phyloP scores from a whole-genome alignment of 2,329 filamentous ascomycete species.

The Neopestalotiopsis sp. region DNA sequence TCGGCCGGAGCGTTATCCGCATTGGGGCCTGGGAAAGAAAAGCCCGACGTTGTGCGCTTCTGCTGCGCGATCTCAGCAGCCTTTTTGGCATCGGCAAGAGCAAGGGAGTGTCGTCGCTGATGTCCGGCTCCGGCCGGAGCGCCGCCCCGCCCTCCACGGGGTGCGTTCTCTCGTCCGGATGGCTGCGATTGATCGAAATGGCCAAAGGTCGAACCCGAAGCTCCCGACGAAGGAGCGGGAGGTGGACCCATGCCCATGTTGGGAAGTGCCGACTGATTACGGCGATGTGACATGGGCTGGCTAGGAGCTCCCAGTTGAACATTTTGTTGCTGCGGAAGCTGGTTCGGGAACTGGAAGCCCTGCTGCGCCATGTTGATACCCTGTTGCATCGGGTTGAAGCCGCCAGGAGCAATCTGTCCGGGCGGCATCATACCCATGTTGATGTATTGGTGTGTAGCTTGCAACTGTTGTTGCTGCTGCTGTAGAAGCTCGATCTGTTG shows the following conservation, averaged over 20 bases:
- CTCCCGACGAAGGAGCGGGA: conserved; percentile 89
- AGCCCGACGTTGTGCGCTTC: conserved; percentile 91
- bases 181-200: conserved; percentile 72
- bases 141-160: conserved; percentile 73
- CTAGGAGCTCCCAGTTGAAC: conserved; percentile 77
- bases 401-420: conserved; percentile 77
- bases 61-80: conserved; percentile 96
- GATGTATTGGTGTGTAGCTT: conserved; percentile 94
- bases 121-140: conserved; percentile 78
- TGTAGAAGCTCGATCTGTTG: conserved; percentile 98
- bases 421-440: conserved; percentile 95
- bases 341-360: conserved; percentile 88
- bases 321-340: conserved; percentile 72
- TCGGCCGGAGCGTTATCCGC: conserved; percentile 64
- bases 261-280: conserved; percentile 96
- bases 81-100: conserved; percentile 95
- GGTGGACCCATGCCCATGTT: conserved; percentile 89
- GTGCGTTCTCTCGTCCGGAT: conserved; percentile 70
- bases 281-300: conserved; percentile 86
- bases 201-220: conserved; percentile 78
- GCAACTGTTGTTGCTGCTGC: conserved; percentile 97
- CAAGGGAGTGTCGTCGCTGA: conserved; percentile 91
- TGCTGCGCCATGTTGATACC: conserved; percentile 81
- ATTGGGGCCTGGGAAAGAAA: conserved; percentile 88
- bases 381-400: conserved; percentile 80